Evolutionary conservation across 202 grass and related monocot species (phyloP), one percentile per base, ranked within the genome.

Genomic region (Carex arenaria): DNA sequence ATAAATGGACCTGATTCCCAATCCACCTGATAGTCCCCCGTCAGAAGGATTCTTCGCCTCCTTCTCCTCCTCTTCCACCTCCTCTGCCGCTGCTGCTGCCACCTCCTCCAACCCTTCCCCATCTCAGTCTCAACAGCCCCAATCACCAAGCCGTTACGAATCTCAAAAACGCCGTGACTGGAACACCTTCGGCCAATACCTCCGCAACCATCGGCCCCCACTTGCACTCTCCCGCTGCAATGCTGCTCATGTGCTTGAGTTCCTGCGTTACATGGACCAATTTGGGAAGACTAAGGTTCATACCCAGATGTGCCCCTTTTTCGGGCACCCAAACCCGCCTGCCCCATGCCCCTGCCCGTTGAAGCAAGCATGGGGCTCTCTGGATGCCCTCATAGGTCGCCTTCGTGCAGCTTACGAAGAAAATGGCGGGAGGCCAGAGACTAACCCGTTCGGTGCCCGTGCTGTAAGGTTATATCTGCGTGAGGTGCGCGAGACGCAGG

Each of bases 401-500:
- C 92, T 97, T 62, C 92, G 95, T n/a, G 95, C 95, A 5, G 95
- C 95, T 81, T 97, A 91, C 85, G 95, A 98, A 85, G 95, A 98
- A 88, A 98, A 94, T 87, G 95, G 95, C 3, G 95, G 95, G 34
- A 93, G 87, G 70, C 95, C 92, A 0, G 95, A 97, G 80, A 88
- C 90, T 82, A 97, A 97, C 90, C 95, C 95, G 4, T 97, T 97
- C 47, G 95, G 92, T 12, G 90, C 92, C 57, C 92, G 95, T 59
- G 92, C 95, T 60, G 92, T 97, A 65, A 61, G 95, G 3, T 92
- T 97, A 36, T 97, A 97, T 87, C 89, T 97, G 34, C 92, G 95
- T 14, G 95, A 97, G 63, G 95, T 98, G 36, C 90, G 95, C 2
- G 95, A 98, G 87, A 90, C 90, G 15, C 95, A 98, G 87, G 85